Evolutionary conservation across 2,329 filamentous ascomycete genomes (phyloP).

Genomic region (Pseudogymnoascus destructans): DNA sequence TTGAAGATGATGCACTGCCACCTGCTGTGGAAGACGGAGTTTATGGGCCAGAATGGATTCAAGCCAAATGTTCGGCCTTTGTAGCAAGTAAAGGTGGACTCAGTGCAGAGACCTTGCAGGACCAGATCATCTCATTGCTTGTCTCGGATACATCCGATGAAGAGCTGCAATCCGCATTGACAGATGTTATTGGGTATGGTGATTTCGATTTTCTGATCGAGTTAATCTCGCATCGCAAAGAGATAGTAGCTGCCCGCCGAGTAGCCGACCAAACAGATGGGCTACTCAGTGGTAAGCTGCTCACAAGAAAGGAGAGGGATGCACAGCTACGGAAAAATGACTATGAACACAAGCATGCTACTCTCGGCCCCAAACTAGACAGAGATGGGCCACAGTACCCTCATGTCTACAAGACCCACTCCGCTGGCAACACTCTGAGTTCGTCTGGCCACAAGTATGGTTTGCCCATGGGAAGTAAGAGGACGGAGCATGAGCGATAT

Average conservation of each 20-base stretch:
- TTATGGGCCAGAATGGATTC: constrained; percentile 59
- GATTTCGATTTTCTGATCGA: constrained; percentile 89
- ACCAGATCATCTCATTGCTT: constrained; percentile 65
- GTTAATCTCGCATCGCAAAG: constrained; percentile 62
- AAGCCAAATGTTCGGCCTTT: constrained; percentile 52
- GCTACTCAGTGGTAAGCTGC: constrained; percentile 39
- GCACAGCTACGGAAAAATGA: constrained; percentile 65
- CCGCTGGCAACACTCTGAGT: constrained; percentile 75
- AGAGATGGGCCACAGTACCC: constrained; percentile 69
- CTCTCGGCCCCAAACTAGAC: constrained; percentile 56
- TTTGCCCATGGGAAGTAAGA: constrained; percentile 62
- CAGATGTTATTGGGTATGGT: constrained; percentile 83
- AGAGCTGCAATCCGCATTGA: constrained; percentile 79
- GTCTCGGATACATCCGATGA: constrained; percentile 58
- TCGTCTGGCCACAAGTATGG: constrained; percentile 69
- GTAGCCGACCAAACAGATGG: constrained; percentile 29
- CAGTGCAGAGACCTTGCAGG: constrained; percentile 54
- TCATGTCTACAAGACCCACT: constrained; percentile 78
- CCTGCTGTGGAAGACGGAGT: constrained; percentile 23
- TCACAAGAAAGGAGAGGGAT: constrained; percentile 66
- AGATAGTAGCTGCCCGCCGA: constrained; percentile 41
- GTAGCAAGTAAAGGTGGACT: constrained; percentile 53
- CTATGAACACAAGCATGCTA: constrained; percentile 66
- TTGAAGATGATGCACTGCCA: constrained; percentile 37
- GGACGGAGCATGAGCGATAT: constrained; percentile 57